These are phyloP conservation scores for Nymphaea colorata DNA, from an alignment of 164 flowering plant species.

Conservation along the genomic window DNA sequence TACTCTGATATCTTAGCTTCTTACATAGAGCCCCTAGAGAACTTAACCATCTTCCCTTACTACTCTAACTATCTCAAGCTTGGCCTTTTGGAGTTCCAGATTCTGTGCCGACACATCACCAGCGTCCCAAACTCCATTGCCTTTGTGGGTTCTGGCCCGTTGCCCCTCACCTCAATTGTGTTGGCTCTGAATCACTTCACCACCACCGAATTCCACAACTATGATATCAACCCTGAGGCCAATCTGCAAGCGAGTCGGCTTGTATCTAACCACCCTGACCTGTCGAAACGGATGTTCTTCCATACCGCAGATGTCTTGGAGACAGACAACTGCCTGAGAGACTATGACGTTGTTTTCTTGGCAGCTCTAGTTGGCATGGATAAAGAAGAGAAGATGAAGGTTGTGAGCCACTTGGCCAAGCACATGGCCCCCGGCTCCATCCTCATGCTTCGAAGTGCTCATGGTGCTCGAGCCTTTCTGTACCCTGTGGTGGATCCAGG, in stretches of 20 bases:
- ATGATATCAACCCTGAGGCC: constrained; percentile 60
- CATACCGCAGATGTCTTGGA: constrained; percentile 54
- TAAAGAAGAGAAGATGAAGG: constrained; percentile 40
- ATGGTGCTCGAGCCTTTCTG: constrained; percentile 81
- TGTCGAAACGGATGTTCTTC: constrained; percentile 59
- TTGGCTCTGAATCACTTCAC: constrained; percentile 57
- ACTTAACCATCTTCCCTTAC: constrained; percentile 68
- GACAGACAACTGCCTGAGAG: constrained; percentile 30
- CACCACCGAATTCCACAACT: constrained; percentile 58
- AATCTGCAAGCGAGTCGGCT: constrained; percentile 46
- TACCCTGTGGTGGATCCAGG: constrained; percentile 69
- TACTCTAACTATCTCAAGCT: constrained; percentile 73
- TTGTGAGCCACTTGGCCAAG: constrained; percentile 54
- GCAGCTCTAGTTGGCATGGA: constrained; percentile 93
- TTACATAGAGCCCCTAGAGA: constrained; percentile 50
- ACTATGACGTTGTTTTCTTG: constrained; percentile 69
- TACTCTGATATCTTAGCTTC: constrained; percentile 49
- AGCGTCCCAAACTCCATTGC: constrained; percentile 47
- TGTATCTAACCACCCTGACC: constrained; percentile 46
- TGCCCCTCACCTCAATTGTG: constrained; percentile 80
- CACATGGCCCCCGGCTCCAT: constrained; percentile 75
- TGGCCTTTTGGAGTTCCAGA: constrained; percentile 41
- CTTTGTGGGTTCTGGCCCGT: constrained; percentile 90
- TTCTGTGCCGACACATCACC: constrained; percentile 32
- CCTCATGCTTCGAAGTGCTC: constrained; percentile 83